Conservation (phyloP, 768 basidiomycete species). For the Tulasnella sp. region DNA sequence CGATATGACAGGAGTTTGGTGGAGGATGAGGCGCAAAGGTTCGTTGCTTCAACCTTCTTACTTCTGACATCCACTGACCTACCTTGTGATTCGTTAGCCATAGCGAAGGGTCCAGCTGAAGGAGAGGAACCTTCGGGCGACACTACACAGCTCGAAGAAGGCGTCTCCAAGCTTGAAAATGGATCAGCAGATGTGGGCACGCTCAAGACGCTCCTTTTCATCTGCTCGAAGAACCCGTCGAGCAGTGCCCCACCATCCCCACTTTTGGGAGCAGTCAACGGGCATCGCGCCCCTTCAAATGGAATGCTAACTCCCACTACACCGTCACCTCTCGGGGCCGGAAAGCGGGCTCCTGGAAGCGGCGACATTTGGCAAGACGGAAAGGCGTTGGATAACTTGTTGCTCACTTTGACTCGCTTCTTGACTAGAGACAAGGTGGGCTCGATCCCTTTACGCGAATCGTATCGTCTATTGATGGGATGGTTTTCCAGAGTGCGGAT, state of each 20-base stretch:
- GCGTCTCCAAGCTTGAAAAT: slow-evolving; percentile 47
- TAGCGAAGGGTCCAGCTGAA: neutral
- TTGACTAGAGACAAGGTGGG: slow-evolving; percentile 57
- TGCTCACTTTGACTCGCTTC: slow-evolving; percentile 55
- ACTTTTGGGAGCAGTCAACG: slow-evolving; percentile 37
- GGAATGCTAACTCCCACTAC: slow-evolving; percentile 28
- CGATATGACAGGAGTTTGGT: slow-evolving; percentile 67
- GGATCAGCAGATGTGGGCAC: slow-evolving; percentile 45
- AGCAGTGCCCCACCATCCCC: slow-evolving; percentile 41
- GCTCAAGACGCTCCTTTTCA: slow-evolving; percentile 57
- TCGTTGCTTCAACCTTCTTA: slow-evolving; percentile 26
- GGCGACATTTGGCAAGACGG: slow-evolving; percentile 63
- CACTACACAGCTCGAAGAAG: slow-evolving; percentile 45
- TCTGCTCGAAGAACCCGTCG: slow-evolving; percentile 43
- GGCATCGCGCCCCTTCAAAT: slow-evolving; percentile 38
- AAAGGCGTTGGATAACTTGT: slow-evolving; percentile 61
- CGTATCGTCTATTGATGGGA: neutral
- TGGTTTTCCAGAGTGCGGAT: slow-evolving; percentile 45
- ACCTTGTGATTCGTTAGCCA: neutral
- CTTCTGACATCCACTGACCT: neutral
- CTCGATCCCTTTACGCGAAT: slow-evolving; percentile 11
- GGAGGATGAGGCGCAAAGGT: slow-evolving; percentile 70
- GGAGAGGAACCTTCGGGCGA: neutral
- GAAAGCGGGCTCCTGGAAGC: neutral
- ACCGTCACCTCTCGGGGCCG: slow-evolving; percentile 4